These are phyloP conservation scores for Paramecium biaurelia DNA, from an alignment of 73 alveolate species.

Conservation along the genomic window DNA sequence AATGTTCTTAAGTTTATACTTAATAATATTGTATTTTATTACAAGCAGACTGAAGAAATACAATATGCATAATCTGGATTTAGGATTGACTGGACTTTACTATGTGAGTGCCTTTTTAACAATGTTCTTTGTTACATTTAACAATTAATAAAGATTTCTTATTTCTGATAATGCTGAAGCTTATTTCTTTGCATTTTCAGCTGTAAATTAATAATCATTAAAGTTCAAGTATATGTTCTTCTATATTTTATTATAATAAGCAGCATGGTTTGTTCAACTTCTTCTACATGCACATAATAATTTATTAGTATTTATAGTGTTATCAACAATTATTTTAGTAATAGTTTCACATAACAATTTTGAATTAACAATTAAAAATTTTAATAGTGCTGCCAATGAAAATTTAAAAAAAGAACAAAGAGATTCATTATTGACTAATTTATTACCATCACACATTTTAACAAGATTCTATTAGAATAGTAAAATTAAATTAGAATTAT, in stretches of 20 bases:
- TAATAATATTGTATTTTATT: conserved; percentile 11
- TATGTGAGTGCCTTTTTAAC: neutral
- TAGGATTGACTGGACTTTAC: neutral
- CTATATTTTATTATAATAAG: neutral
- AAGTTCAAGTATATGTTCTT: conserved; percentile 37
- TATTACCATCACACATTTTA: conserved; percentile 52
- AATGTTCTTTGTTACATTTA: neutral
- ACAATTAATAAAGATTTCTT: neutral
- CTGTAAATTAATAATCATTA: conserved; percentile 26
- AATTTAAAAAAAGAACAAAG: conserved; percentile 44
- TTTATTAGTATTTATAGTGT: neutral
- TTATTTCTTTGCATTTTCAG: conserved; percentile 35
- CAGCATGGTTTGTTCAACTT: conserved; percentile 10
- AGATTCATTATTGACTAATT: conserved; percentile 41
- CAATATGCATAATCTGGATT: conserved; percentile 33
- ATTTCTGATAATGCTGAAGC: conserved; percentile 52
- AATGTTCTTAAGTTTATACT: conserved; percentile 6
- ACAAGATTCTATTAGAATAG: conserved; percentile 68
- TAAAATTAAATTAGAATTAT: conserved; percentile 74
- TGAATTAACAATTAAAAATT: conserved; percentile 32
- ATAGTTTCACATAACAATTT: conserved; percentile 41
- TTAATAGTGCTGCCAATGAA: conserved; percentile 22
- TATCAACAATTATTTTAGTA: neutral
- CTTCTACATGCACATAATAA: neutral
- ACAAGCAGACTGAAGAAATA: conserved; percentile 36